A percentile compares a stretch with the other conserved stretches of the same genome.
phyloP scores from a whole-genome alignment of 805 yeast genomes.

The Maudiozyma bulderi region DNA sequence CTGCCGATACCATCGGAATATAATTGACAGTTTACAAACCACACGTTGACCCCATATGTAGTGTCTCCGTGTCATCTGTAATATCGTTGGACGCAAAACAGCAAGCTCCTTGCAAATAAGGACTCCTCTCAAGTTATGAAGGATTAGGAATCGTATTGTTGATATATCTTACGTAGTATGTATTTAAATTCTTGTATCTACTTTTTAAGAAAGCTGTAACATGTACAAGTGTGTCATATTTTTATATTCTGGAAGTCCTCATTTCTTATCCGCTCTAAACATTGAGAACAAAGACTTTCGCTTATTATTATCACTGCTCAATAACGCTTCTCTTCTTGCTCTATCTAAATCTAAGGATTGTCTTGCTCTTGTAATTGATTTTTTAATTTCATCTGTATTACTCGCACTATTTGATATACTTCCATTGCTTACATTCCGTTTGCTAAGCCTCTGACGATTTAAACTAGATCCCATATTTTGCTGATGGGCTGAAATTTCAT shows the following conservation, averaged over 20 bases:
- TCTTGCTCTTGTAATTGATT: slow-evolving; percentile 20
- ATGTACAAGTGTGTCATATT: not conserved
- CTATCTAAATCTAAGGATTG: slow-evolving; percentile 25
- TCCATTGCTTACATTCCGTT: slow-evolving; percentile 11
- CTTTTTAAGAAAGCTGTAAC: no score
- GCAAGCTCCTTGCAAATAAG: no score
- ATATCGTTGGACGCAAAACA: no score
- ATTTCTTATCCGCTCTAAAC: slow-evolving; percentile 19
- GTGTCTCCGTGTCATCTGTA: no score
- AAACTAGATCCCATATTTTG: slow-evolving; percentile 2
- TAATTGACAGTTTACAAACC: no score
- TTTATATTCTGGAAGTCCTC: not conserved
- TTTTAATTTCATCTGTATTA: slow-evolving; percentile 10
- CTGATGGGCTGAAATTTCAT: not conserved
- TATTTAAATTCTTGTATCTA: no score
- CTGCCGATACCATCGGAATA: no score
- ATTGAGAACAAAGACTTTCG: slow-evolving; percentile 24
- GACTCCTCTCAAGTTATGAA: no score
- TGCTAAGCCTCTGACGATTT: slow-evolving; percentile 9
- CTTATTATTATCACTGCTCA: slow-evolving; percentile 11
- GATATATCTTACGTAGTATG: no score
- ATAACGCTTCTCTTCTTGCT: slow-evolving; percentile 17
- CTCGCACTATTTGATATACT: slow-evolving; percentile 9
- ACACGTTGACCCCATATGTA: no score
- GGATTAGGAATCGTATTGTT: no score